Conservation (phyloP, 1,284 basidiomycete genomes). For the Dichomitus squalens region DNA sequence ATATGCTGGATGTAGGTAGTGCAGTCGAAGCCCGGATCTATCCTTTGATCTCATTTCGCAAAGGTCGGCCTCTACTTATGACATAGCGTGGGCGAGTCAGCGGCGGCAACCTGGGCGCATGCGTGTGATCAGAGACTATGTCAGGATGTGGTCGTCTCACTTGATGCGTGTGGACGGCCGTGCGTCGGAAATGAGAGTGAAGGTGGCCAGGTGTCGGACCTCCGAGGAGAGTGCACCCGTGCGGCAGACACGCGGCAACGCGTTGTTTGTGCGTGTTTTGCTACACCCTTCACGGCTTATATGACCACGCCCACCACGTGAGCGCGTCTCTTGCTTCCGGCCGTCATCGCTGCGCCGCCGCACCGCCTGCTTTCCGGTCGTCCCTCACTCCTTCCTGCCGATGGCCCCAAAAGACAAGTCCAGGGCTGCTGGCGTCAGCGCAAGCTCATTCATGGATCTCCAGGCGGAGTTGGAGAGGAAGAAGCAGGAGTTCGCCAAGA, state of each 20-base stretch:
- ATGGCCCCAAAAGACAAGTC: constrained; percentile 48
- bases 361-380: not conserved
- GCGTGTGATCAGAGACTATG: not conserved
- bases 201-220: not conserved
- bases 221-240: no score
- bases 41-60: constrained; percentile 15
- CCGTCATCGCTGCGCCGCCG: not conserved
- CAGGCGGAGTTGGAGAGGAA: constrained; percentile 72
- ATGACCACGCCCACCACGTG: constrained; percentile 8
- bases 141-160: not conserved
- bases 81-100: not conserved
- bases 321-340: constrained; percentile 6
- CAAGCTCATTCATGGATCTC: constrained; percentile 75
- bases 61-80: not conserved
- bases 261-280: constrained; percentile 21
- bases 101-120: not conserved
- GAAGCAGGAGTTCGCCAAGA: constrained; percentile 61
- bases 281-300: constrained; percentile 2
- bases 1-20: constrained; percentile 19
- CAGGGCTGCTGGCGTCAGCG: constrained; percentile 68
- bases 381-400: not conserved
- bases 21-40: constrained; percentile 15
- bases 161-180: not conserved
- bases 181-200: not conserved
- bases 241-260: constrained; percentile 3